Evolutionary conservation across 2,329 filamentous ascomycete species (phyloP).

Genomic region (Epicoccum nigrum): DNA sequence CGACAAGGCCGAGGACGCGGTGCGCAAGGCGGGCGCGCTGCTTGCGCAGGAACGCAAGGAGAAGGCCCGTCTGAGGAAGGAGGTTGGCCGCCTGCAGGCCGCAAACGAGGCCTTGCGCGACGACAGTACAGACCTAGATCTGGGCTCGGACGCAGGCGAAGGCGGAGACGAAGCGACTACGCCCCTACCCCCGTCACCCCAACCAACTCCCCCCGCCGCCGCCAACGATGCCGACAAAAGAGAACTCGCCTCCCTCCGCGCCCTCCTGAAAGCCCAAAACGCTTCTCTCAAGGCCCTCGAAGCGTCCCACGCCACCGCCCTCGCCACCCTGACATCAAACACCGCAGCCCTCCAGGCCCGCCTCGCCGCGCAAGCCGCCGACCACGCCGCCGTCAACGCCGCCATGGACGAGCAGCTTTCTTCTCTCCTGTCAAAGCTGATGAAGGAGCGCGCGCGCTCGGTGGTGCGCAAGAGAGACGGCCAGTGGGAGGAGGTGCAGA

Average conservation of each 20-base stretch:
- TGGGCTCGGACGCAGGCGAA: neutral
- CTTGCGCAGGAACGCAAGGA: constrained; percentile 44
- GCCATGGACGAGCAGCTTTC: constrained; percentile 45
- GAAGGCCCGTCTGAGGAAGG: constrained; percentile 35
- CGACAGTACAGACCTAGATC: constrained; percentile 1
- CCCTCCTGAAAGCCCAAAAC: constrained; percentile 36
- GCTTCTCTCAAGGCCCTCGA: constrained; percentile 34
- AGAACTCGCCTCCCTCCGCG: constrained; percentile 36
- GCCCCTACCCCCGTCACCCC: neutral
- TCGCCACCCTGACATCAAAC: constrained; percentile 15
- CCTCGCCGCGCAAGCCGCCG: constrained; percentile 27
- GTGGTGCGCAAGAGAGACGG: constrained; percentile 41
- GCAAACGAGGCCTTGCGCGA: constrained; percentile 32
- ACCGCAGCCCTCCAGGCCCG: constrained; percentile 27
- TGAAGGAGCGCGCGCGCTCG: constrained; percentile 41
- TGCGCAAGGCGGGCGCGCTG: constrained; percentile 40
- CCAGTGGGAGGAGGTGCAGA: constrained; percentile 41
- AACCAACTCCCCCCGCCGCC: neutral
- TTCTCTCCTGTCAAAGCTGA: constrained; percentile 31
- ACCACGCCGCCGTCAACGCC: constrained; percentile 39
- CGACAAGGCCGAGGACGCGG: constrained; percentile 44
- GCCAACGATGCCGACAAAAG: constrained; percentile 28
- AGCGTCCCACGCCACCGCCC: constrained; percentile 26
- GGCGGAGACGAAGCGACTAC: constrained; percentile 17
- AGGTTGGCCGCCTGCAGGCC: constrained; percentile 31